Conservation (phyloP, 1,284 basidiomycete species). For the Anthracocystis panici-leucophaei region DNA sequence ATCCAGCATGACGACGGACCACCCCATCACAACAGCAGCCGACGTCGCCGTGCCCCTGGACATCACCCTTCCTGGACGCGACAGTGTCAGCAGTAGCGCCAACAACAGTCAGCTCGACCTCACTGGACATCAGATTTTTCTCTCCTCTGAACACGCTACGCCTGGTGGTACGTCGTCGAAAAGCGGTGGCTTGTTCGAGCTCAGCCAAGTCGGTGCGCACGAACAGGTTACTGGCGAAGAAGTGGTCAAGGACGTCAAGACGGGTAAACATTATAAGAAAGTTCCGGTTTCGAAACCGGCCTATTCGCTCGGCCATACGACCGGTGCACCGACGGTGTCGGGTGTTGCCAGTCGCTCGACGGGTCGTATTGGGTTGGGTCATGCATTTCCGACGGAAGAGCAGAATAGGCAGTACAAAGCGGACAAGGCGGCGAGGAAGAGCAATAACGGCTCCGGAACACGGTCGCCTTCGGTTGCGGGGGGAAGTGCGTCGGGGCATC, state of each 20-base stretch:
- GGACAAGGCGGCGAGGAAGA: conserved; percentile 33
- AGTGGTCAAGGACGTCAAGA: conserved; percentile 52
- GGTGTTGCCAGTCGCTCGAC: conserved; percentile 13
- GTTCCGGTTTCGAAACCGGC: conserved; percentile 31
- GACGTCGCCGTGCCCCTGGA: conserved; percentile 44
- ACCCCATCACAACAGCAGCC: conserved; percentile 18
- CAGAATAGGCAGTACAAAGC: conserved; percentile 43
- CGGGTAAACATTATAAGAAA: conserved; percentile 58
- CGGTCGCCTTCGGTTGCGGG: conserved; percentile 23
- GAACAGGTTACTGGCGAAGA: conserved; percentile 36
- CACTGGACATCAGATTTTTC: conserved; percentile 44
- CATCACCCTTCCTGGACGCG: conserved; percentile 23
- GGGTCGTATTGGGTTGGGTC: conserved; percentile 44
- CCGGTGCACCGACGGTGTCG: conserved; percentile 33
- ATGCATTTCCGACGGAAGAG: conserved; percentile 49
- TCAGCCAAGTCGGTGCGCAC: conserved; percentile 31
- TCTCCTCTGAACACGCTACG: conserved; percentile 6
- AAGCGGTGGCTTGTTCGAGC: conserved; percentile 28
- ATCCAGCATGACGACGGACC: conserved; percentile 17
- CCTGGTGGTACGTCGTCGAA: conserved; percentile 5
- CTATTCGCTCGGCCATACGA: conserved; percentile 48
- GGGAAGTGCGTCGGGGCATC: conserved; percentile 8
- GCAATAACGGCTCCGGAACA: conserved; percentile 30
- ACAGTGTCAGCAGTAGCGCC: conserved; percentile 28
- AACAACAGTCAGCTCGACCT: conserved; percentile 41